phyloP scores from a whole-genome alignment of 345 rosid genomes.

The Pistacia integerrima region DNA sequence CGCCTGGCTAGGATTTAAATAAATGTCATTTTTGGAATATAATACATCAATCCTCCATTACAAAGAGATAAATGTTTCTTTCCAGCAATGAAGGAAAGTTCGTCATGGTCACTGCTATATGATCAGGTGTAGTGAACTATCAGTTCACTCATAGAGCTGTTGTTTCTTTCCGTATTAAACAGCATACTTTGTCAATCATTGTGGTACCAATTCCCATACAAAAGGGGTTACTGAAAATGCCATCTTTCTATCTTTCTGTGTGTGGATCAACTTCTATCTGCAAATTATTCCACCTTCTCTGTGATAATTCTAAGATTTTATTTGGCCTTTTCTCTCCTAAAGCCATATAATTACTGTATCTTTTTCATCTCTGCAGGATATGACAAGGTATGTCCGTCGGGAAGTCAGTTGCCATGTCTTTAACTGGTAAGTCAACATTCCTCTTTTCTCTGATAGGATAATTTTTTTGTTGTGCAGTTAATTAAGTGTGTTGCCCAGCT shows the following conservation, averaged over 20 bases:
- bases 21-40: background rate
- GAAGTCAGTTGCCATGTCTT: slow-evolving; percentile 77
- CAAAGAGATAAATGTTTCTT: slow-evolving; percentile 11
- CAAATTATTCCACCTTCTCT: background rate
- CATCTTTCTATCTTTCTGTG: background rate
- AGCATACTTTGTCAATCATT: background rate
- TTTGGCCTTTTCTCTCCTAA: background rate
- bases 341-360: slow-evolving; percentile 14
- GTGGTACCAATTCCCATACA: background rate
- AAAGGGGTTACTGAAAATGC: background rate
- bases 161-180: background rate
- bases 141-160: slow-evolving; percentile 2
- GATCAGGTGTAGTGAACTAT: background rate
- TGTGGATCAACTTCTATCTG: background rate
- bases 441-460: background rate
- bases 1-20: background rate
- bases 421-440: slow-evolving; percentile 59
- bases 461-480: background rate
- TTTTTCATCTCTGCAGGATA: slow-evolving; percentile 61
- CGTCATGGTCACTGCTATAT: background rate
- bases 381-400: slow-evolving; percentile 84
- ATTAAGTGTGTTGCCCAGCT: background rate
- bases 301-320: background rate
- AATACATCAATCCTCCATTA: background rate
- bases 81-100: background rate